Conservation (phyloP, 768 basidiomycete species). For the Amanita molliuscula region DNA sequence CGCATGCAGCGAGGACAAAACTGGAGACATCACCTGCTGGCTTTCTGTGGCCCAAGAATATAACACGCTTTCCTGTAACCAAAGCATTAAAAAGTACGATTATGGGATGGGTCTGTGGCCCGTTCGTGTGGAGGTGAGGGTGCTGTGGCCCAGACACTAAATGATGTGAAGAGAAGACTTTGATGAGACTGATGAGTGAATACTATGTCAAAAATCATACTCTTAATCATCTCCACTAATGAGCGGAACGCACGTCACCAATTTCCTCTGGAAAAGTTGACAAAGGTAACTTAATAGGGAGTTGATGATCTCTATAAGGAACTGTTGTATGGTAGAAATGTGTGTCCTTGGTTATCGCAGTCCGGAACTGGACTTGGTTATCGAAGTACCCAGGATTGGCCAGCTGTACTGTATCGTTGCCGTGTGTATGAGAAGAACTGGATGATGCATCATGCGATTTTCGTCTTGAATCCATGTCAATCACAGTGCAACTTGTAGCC, state of each 20-base stretch:
- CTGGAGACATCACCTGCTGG: conserved; percentile 87
- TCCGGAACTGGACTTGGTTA: conserved; percentile 25
- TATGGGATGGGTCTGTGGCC: conserved; percentile 83
- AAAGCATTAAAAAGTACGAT: conserved; percentile 95
- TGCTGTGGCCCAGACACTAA: conserved; percentile 65
- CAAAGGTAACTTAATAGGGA: conserved; percentile 89
- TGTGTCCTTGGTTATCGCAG: conserved; percentile 68
- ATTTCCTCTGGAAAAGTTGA: conserved; percentile 91
- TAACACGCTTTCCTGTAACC: conserved; percentile 90
- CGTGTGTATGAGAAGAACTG: conserved; percentile 45
- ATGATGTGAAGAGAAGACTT: conserved; percentile 60
- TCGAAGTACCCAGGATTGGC: conserved; percentile 33
- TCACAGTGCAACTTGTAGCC: conserved; percentile 27
- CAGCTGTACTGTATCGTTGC: conserved; percentile 24
- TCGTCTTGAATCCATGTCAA: conserved; percentile 36
- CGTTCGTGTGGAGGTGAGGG: conserved; percentile 90
- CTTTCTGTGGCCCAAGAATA: conserved; percentile 85
- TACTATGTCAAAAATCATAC: conserved; percentile 41
- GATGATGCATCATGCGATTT: conserved; percentile 70
- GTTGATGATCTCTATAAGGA: conserved; percentile 68
- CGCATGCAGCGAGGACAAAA: conserved; percentile 91
- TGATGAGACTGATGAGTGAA: conserved; percentile 83
- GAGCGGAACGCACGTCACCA: conserved; percentile 62
- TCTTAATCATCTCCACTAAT: neutral
- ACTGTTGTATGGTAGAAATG: conserved; percentile 88